These are phyloP conservation scores for Hemisphaericaspora xylofermentans DNA, from an alignment of 1,139 yeast genomes.

Conservation along the genomic window DNA sequence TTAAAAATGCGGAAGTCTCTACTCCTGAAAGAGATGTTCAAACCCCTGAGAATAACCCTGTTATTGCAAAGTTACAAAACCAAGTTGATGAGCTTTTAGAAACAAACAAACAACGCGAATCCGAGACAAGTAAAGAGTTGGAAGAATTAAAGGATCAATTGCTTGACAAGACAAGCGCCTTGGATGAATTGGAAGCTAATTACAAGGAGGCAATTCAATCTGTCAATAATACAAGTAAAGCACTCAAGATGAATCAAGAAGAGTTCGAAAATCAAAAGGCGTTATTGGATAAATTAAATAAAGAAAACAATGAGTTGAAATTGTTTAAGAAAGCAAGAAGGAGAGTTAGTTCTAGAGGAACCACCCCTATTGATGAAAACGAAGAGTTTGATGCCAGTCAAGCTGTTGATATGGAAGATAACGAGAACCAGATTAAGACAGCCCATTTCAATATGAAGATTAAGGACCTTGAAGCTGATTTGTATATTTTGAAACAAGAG, in stretches of 20 bases:
- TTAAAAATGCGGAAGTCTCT: conserved; percentile 12
- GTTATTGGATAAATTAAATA: conserved; percentile 52
- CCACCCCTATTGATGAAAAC: conserved; percentile 20
- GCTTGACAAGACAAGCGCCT: conserved; percentile 27
- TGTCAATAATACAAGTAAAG: conserved; percentile 72
- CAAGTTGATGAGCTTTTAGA: conserved; percentile 49
- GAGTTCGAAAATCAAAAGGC: conserved; percentile 65
- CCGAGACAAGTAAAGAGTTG: conserved; percentile 31
- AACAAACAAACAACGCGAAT: conserved; percentile 40
- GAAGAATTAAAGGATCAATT: conserved; percentile 38
- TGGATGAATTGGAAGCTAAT: conserved; percentile 50
- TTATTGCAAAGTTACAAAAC: conserved; percentile 42
- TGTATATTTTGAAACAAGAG: conserved; percentile 78
- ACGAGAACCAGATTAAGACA: conserved; percentile 49
- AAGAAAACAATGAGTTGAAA: conserved; percentile 70
- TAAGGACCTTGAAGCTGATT: conserved; percentile 81
- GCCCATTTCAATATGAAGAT: conserved; percentile 77
- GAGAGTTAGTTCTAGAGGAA: conserved; percentile 31
- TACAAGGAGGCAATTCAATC: conserved; percentile 71
- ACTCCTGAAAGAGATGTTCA: conserved; percentile 9
- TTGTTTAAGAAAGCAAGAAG: conserved; percentile 44
- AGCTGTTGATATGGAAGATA: conserved; percentile 35
- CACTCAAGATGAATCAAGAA: conserved; percentile 68
- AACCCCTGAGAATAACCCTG: conserved; percentile 21
- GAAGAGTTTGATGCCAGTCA: conserved; percentile 15